phyloP scores from a whole-genome alignment of 1,284 basidiomycete species.

The Cutaneotrichosporon sp. region DNA sequence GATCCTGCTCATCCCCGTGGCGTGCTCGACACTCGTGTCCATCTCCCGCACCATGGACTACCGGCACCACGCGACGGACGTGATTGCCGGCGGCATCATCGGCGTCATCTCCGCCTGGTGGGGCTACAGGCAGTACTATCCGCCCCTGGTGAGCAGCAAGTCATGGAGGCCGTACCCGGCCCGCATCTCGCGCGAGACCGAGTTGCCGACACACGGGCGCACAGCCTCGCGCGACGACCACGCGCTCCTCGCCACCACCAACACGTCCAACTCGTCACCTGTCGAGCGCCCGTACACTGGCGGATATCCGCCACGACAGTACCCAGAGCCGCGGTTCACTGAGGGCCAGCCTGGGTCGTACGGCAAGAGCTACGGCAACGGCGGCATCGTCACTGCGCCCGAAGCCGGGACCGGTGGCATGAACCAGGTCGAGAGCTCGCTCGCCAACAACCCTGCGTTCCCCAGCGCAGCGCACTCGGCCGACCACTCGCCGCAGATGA shows the following conservation, averaged over 20 bases:
- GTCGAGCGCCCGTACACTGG: not conserved
- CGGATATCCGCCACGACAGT: not conserved
- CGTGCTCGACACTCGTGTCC: conserved; percentile 77
- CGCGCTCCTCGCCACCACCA: not conserved
- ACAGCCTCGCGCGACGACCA: not conserved
- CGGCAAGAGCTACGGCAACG: not conserved
- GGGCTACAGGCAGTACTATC: conserved; percentile 51
- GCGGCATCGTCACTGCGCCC: not conserved
- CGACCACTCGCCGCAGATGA: not conserved
- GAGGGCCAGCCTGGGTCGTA: no score
- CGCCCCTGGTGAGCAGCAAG: conserved; percentile 36
- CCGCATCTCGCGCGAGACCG: conserved; percentile 36
- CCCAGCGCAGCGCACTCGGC: not conserved
- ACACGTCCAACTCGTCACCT: not conserved
- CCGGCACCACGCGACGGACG: conserved; percentile 47
- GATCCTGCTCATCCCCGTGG: conserved; percentile 74
- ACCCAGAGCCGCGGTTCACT: not conserved
- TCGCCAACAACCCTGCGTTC: not conserved
- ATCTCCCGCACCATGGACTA: conserved; percentile 76
- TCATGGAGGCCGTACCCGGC: conserved; percentile 46
- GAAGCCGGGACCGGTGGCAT: no score
- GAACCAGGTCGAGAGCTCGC: no score
- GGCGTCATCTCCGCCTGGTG: conserved; percentile 46
- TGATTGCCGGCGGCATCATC: conserved; percentile 47
- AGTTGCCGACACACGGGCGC: conserved; percentile 16